phyloP scores from a whole-genome alignment of 306 rosid genomes.

The Parietaria judaica region DNA sequence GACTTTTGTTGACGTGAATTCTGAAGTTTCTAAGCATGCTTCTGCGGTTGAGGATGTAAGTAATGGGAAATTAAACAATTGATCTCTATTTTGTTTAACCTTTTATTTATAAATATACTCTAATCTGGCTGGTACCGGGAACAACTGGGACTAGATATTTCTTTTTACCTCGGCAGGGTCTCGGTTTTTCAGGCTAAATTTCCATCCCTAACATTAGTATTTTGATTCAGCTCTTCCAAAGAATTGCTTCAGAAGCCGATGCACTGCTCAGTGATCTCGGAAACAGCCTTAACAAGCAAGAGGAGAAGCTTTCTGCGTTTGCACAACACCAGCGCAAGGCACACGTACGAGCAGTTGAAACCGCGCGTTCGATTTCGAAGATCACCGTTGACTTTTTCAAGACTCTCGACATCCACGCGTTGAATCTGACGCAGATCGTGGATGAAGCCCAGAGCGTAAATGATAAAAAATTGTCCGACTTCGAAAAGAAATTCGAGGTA shows the following conservation, averaged over 20 bases:
- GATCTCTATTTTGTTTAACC: slow-evolving; percentile 4
- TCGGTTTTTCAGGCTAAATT: too few relatives aligned
- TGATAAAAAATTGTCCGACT: slow-evolving; percentile 63
- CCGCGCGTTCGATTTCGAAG: slow-evolving; percentile 77
- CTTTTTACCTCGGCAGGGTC: too few relatives aligned
- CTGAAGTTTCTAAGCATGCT: slow-evolving; percentile 88
- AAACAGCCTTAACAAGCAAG: slow-evolving; percentile 84
- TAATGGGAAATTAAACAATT: background rate
- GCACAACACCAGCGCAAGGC: slow-evolving; percentile 95
- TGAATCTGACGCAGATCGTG: slow-evolving; percentile 67
- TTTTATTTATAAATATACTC: background rate
- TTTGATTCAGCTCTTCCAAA: slow-evolving; percentile 76
- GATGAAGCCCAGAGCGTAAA: slow-evolving; percentile 81
- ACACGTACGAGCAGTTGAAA: slow-evolving; percentile 86
- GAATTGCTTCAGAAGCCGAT: slow-evolving; percentile 92
- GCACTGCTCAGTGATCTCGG: slow-evolving; percentile 75
- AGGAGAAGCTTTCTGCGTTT: slow-evolving; percentile 68
- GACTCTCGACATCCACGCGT: slow-evolving; percentile 77
- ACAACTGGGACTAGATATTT: too few relatives aligned
- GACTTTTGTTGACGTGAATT: slow-evolving; percentile 67
- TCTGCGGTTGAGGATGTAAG: slow-evolving; percentile 86
- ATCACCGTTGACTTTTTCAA: slow-evolving; percentile 74
- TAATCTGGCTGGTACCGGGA: background rate
- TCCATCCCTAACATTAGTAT: slow-evolving; percentile 26
- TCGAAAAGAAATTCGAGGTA: slow-evolving; percentile 98